Base-by-base conservation (phyloP, 2,329 filamentous ascomycete genomes). In the Tolypocladium sp. region DNA sequence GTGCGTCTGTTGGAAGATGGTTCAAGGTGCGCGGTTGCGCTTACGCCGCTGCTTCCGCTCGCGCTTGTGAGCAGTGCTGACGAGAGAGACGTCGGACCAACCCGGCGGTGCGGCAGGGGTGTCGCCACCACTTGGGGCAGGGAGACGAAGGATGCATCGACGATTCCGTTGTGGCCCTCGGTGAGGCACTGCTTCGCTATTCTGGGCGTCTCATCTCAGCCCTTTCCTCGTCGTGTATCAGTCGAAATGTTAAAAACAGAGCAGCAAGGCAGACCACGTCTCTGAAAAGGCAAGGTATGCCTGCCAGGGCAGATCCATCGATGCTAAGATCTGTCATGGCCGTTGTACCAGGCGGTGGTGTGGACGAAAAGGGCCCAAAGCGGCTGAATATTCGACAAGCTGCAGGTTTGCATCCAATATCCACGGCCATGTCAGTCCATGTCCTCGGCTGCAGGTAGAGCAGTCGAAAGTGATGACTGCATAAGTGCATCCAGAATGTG, bases 51-150 rank as follows among this genome's bases (percentile, higher is more conserved):
- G 53, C 37, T 25, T 56, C 37, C 54, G 58, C 58, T 46, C 58
- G 58, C 58, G 58, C 58, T 57, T 57, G 46, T 56, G 42, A 51
- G 53, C 53, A 37, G 25, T 37, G 58, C 58, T 59, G 58, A 59
- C 58, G 58, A 57, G 58, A 56, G 58, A 22, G 37, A 10, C 12
- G 25, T n/a, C 17, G 25, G 51, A n/a, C 37, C 49, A 41, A 30
- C 4, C 42, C 42, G 2, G 41, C 8, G 1, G 9, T 27, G 22
- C 22, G 22, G 22, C 44, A 33, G 46, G 46, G 46, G 46, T 33
- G 20, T 17, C 27, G 9, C 49, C 49, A 8, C 27, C 27, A 30
- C 25, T 13, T 9, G 8, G 27, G 27, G 4, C 42, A 27, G 13
- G 44, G 25, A 30, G 46, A 51, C 25, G 27, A 15, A 27, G 22